These are phyloP conservation scores for Candida boleticola DNA, from an alignment of 805 yeast species.

Conservation along the genomic window DNA sequence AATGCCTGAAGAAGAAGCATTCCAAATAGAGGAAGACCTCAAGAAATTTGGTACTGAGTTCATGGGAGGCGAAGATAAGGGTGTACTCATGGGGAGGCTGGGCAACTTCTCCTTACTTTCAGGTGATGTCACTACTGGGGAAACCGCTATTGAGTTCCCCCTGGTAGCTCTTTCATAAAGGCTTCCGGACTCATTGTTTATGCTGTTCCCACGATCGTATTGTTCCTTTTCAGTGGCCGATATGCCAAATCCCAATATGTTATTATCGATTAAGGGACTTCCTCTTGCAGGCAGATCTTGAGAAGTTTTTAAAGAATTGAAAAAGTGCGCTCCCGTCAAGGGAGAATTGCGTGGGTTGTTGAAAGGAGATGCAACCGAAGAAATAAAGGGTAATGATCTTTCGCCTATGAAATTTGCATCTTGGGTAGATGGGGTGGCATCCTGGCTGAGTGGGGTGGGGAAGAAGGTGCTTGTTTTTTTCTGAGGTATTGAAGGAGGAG, in stretches of 20 bases:
- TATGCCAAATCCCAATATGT: not conserved
- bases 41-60: not conserved
- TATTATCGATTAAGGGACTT: not conserved
- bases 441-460: not conserved
- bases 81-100: not conserved
- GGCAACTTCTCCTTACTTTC: not conserved
- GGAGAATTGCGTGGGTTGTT: constrained; percentile 11
- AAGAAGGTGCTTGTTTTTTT: constrained; percentile 4
- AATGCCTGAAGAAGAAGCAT: constrained; percentile 3
- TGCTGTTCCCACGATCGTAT: no score
- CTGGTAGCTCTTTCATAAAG: no score
- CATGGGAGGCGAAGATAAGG: not conserved
- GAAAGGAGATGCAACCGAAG: not conserved
- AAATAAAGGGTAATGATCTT: not conserved
- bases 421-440: not conserved
- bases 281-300: not conserved
- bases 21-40: constrained; percentile 7
- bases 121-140: no score
- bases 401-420: not conserved
- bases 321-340: constrained; percentile 13
- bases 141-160: no score
- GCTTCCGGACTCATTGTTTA: no score
- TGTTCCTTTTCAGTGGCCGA: not conserved
- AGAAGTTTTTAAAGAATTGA: constrained; percentile 1
- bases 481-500: constrained; percentile 1